Evolutionary conservation across 306 rosid genomes (phyloP).

Genomic region (Pterocarpus macrocarpus): DNA sequence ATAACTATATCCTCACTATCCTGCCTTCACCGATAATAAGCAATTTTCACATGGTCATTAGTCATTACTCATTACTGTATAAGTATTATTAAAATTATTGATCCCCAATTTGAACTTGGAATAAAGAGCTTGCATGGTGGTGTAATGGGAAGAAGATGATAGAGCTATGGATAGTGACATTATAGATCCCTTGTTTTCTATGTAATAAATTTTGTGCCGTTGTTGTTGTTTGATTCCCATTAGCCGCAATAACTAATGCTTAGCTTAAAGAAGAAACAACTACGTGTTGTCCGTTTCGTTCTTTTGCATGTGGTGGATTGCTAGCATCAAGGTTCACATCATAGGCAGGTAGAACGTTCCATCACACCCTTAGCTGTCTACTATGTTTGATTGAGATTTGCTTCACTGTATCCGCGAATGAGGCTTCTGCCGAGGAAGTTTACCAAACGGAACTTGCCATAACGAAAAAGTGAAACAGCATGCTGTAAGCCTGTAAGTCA

Average conservation of each 20-base stretch:
- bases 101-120: background rate
- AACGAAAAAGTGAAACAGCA: background rate
- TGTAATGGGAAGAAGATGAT: background rate
- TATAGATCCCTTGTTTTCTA: background rate
- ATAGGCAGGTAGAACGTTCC: background rate
- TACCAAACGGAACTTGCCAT: background rate
- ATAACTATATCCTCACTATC: background rate
- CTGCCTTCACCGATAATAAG: background rate
- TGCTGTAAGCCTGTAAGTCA: background rate
- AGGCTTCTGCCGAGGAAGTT: background rate
- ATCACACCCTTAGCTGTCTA: background rate
- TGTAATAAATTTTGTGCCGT: background rate
- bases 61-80: too few species aligned
- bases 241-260: background rate
- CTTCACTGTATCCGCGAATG: background rate
- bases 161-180: background rate
- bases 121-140: background rate
- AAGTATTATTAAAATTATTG: background rate
- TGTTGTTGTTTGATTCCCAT: background rate
- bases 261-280: background rate
- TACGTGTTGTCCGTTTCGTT: background rate
- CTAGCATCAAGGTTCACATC: background rate
- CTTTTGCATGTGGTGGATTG: background rate
- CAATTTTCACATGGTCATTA: background rate
- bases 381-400: background rate